Evolutionary conservation across 192 early-diverging fungal species (phyloP).

Genomic region (Rhizophagus prolifer): DNA sequence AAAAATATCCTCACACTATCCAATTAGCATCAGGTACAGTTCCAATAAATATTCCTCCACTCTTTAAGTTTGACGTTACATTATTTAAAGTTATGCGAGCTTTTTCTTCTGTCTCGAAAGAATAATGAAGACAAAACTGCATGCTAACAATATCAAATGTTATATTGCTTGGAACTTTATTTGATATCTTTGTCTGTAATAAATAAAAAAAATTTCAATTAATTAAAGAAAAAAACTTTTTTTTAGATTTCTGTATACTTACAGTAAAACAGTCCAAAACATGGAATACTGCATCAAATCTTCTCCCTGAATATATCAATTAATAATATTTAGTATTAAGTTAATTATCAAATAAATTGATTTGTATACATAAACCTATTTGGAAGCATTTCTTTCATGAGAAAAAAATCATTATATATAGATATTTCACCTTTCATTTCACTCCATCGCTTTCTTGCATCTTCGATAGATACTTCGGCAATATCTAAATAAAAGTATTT

Average conservation of each 20-base stretch:
- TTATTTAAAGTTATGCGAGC: constrained; percentile 81
- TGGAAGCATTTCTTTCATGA: too few species aligned
- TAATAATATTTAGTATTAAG: neutral
- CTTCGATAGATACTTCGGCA: constrained; percentile 19
- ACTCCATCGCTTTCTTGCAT: constrained; percentile 12
- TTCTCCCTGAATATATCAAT: constrained; percentile 36
- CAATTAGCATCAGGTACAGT: constrained; percentile 92
- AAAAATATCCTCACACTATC: constrained; percentile 66
- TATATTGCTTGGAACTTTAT: constrained; percentile 32
- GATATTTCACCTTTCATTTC: neutral
- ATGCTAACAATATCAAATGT: constrained; percentile 85
- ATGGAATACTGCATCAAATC: constrained; percentile 76
- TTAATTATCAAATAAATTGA: too few species aligned
- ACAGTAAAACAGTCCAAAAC: constrained; percentile 87
- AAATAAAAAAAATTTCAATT: constrained; percentile 14
- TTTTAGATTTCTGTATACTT: constrained; percentile 2
- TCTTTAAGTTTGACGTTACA: constrained; percentile 63
- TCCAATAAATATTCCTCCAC: constrained; percentile 84
- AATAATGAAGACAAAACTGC: constrained; percentile 98
- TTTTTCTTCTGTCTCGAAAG: constrained; percentile 82
- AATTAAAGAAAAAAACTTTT: neutral
- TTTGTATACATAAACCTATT: neutral
- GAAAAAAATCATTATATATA: too few species aligned
- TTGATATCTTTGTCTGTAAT: neutral
- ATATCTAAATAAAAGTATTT: constrained; percentile 5